Evolutionary conservation across 768 basidiomycete species (phyloP).

Genomic region (Russula griseocarnosa): DNA sequence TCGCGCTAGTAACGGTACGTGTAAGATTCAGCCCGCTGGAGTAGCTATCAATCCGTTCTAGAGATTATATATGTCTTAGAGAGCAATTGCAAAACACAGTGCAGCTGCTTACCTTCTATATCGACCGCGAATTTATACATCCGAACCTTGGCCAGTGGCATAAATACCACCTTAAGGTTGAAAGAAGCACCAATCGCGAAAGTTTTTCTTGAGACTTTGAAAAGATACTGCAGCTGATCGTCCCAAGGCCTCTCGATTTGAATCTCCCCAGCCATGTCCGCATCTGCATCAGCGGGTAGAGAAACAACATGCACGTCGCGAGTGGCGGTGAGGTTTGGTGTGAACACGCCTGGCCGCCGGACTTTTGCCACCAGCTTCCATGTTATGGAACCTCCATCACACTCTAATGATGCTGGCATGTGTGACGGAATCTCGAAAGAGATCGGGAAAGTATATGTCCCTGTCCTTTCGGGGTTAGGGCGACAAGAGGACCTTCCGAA

Average conservation of each 20-base stretch:
- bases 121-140: slow-evolving; percentile 66
- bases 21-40: slow-evolving; percentile 62
- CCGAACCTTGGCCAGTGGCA: slow-evolving; percentile 81
- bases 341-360: slow-evolving; percentile 79
- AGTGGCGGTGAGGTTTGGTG: slow-evolving; percentile 59
- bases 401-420: slow-evolving; percentile 71
- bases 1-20: slow-evolving; percentile 60
- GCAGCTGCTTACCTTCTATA: slow-evolving; percentile 66
- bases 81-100: background rate
- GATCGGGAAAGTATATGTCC: slow-evolving; percentile 94
- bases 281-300: slow-evolving; percentile 74
- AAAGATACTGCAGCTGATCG: slow-evolving; percentile 74
- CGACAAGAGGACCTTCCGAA: background rate
- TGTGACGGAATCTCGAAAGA: slow-evolving; percentile 80
- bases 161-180: slow-evolving; percentile 73
- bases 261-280: slow-evolving; percentile 78
- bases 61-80: background rate
- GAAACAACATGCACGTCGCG: slow-evolving; percentile 75
- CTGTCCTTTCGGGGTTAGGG: slow-evolving; percentile 38
- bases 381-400: slow-evolving; percentile 67
- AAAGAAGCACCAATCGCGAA: slow-evolving; percentile 82
- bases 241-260: slow-evolving; percentile 91
- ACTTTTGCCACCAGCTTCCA: slow-evolving; percentile 83
- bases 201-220: slow-evolving; percentile 67
- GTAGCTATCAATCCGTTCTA: slow-evolving; percentile 82